Conservation (phyloP, 1,284 basidiomycete species). For the Cerrena zonata region DNA sequence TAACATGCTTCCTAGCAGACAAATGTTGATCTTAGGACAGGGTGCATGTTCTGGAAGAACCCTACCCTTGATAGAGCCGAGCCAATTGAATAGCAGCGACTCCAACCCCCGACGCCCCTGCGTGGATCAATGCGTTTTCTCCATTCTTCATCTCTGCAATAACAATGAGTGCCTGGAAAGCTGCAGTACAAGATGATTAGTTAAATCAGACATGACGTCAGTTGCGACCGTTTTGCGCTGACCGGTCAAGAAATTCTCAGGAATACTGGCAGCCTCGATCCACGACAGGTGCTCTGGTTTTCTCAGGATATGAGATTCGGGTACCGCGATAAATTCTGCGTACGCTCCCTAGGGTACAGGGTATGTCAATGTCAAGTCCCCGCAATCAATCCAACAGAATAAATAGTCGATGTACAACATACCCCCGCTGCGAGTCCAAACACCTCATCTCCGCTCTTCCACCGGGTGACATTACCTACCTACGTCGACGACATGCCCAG, state of each 20-base stretch:
- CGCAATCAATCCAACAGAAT: constrained; percentile 2
- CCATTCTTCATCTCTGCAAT: constrained; percentile 66
- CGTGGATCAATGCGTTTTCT: constrained; percentile 82
- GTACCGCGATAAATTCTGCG: constrained; percentile 78
- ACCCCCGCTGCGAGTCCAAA: constrained; percentile 75
- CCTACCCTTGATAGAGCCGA: constrained; percentile 67
- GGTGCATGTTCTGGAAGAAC: constrained; percentile 12
- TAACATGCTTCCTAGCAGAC: constrained; percentile 59
- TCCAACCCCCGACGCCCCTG: constrained; percentile 87
- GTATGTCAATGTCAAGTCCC: neutral
- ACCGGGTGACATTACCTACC: constrained; percentile 51
- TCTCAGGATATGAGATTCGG: constrained; percentile 62
- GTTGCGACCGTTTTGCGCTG: constrained; percentile 10
- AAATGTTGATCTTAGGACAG: neutral
- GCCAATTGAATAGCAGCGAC: constrained; percentile 88
- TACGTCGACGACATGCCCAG: constrained; percentile 62
- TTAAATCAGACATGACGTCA: neutral
- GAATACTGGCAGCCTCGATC: constrained; percentile 80
- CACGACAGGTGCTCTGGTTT: constrained; percentile 78
- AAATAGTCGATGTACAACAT: neutral
- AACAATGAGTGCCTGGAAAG: constrained; percentile 76
- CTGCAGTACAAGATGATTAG: constrained; percentile 31
- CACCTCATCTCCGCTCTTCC: constrained; percentile 79
- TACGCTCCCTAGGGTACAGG: constrained; percentile 69
- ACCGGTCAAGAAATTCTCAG: constrained; percentile 86